A percentile compares a stretch with the other conserved stretches of the same genome.
These are phyloP conservation scores for Aspergillus unguis DNA, from an alignment of 2,329 filamentous ascomycete species.

Conservation along the genomic window DNA sequence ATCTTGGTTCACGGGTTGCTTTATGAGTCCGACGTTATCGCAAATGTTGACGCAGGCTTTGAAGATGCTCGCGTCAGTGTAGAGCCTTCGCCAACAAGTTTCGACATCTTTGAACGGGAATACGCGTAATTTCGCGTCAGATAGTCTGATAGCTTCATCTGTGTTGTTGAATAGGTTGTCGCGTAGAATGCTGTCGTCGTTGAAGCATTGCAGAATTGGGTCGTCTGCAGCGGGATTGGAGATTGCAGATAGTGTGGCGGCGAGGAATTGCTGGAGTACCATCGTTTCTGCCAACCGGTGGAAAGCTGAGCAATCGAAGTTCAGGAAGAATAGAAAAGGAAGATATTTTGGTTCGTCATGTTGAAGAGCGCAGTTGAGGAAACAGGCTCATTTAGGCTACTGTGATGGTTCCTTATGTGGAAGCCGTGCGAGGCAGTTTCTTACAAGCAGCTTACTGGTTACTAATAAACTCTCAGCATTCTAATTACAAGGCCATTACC, in stretches of 20 bases:
- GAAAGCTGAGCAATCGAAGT: not conserved
- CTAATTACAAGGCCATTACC: too few relatives aligned
- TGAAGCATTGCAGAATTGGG: conserved; percentile 36
- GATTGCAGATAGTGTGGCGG: conserved; percentile 28
- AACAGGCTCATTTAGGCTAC: too few relatives aligned
- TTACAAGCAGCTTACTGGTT: too few relatives aligned
- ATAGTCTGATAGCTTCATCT: conserved; percentile 46
- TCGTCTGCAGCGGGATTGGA: conserved; percentile 29
- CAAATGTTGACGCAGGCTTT: conserved; percentile 39
- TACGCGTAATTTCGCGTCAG: conserved; percentile 53
- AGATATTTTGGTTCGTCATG: not conserved
- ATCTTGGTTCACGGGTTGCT: not conserved
- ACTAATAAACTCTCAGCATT: too few relatives aligned
- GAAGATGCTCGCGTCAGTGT: conserved; percentile 55
- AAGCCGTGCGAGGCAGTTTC: too few relatives aligned
- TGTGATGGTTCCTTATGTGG: too few relatives aligned
- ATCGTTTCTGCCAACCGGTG: conserved; percentile 6
- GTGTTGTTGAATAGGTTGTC: conserved; percentile 31
- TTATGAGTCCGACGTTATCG: conserved; percentile 19
- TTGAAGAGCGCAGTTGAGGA: too few relatives aligned
- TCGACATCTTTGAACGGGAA: conserved; percentile 58
- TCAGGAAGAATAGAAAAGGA: not conserved
- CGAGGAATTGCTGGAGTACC: conserved; percentile 22
- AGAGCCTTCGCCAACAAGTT: conserved; percentile 55
- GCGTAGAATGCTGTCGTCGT: conserved; percentile 21